Percentiles rank a stretch among this genome's conserved stretches.
Conservation (phyloP, 345 rosid species). For the Capsella bursapastoris region DNA sequence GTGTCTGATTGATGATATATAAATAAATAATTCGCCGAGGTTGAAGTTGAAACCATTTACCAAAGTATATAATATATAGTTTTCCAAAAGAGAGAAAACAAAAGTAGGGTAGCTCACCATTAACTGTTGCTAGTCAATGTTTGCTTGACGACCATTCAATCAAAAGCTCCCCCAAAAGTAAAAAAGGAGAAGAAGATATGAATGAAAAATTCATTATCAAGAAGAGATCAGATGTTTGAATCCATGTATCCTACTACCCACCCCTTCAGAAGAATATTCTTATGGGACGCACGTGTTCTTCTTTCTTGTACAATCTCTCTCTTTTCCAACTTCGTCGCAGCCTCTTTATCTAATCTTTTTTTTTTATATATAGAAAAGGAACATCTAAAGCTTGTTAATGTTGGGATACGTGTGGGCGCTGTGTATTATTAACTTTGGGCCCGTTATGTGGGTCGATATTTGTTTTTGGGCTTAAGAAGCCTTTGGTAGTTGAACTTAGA, state of each 20-base stretch:
- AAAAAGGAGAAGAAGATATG: not conserved
- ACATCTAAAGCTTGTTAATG: not conserved
- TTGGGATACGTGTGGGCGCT: too few relatives aligned
- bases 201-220: not conserved
- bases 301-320: not conserved
- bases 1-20: constrained; percentile 7
- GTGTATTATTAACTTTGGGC: not conserved
- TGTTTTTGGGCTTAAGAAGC: constrained; percentile 15
- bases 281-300: constrained; percentile 30
- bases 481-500: not conserved
- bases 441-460: not conserved
- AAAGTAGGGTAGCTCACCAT: constrained; percentile 36
- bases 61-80: not conserved
- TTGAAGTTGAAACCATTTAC: constrained; percentile 13
- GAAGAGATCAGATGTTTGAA: constrained; percentile 19
- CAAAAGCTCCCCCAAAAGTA: not conserved
- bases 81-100: not conserved
- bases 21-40: not conserved
- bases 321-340: not conserved
- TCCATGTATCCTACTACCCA: too few relatives aligned
- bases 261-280: not conserved
- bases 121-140: constrained; percentile 38
- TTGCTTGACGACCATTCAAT: constrained; percentile 42
- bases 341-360: not conserved
- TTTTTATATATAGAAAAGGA: not conserved